Conservation (phyloP, 179 eudicot species). For the Monotropa hypopitys region DNA sequence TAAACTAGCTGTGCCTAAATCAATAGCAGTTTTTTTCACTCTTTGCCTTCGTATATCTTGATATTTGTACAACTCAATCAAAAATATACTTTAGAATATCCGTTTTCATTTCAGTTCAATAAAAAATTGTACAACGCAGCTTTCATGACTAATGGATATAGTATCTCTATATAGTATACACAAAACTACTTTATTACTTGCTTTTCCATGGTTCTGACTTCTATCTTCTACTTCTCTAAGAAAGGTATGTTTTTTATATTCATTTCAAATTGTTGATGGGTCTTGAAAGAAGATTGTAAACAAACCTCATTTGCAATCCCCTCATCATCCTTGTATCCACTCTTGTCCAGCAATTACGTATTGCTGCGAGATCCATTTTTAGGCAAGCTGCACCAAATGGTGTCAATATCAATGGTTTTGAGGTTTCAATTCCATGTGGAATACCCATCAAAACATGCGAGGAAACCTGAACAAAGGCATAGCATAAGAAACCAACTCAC, state of each 20-base stretch:
- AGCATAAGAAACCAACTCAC: constrained; percentile 1
- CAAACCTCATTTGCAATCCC: constrained; percentile 66
- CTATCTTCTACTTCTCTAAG: not conserved
- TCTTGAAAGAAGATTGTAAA: not conserved
- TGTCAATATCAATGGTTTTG: constrained; percentile 26
- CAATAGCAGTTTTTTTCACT: not conserved
- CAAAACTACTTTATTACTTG: not conserved
- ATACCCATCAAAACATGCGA: constrained; percentile 53
- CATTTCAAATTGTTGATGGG: not conserved
- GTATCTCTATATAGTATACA: no score
- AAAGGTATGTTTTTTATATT: not conserved
- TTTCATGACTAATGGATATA: no score
- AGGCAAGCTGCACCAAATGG: constrained; percentile 67
- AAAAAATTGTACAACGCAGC: not conserved
- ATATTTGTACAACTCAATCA: not conserved
- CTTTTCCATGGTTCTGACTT: not conserved
- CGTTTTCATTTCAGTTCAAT: not conserved
- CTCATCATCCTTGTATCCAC: constrained; percentile 73
- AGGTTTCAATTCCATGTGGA: constrained; percentile 25
- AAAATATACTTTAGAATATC: not conserved
- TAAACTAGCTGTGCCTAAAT: not conserved
- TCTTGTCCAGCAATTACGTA: constrained; percentile 54
- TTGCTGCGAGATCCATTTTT: constrained; percentile 65
- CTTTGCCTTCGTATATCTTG: not conserved
- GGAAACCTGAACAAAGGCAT: constrained; percentile 41